Evolutionary conservation across 768 basidiomycete genomes (phyloP), one percentile per base, ranked within the genome.

Genomic region (Termitomyces sp.): DNA sequence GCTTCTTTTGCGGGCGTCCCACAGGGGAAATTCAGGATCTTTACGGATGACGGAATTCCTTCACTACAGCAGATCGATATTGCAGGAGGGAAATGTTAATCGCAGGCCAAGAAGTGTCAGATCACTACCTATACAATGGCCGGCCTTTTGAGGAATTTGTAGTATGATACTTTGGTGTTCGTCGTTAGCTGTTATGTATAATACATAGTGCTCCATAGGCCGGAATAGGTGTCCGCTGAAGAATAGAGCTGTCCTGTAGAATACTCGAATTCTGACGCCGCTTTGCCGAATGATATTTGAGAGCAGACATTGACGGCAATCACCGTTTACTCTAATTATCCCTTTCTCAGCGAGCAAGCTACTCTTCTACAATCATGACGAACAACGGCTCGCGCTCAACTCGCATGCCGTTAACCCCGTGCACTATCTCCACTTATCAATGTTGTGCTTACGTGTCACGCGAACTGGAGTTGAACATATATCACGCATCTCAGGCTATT

Each of bases 1-100:
- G 55, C 50, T n/a, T 60, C 54, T 43, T 60, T 67, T 48, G 49
- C 20, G 8, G 33, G 49, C 6, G 33, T 50, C 8, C 33, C 49
- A 5, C 20, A 50, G 33, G 32, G 14, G 5, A 50, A 35, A 16
- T 50, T 8, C 14, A 50, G 49, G 49, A 50, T 50, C 11, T 50
- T 22, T 33, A 24, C 14, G 20, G 49, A 50, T 35, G 33, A 50
- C 7, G 33, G 16, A 14, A 35, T 50, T 50, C 2, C 22, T 22
- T 50, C 49, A 22, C 33, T 50, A 2, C 32, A 35, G 20, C 33
- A 50, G 20, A 50, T 50, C 8, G 49, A 50, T 35, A 22, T 50
- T 50, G 33, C 33, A 22, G 49, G 49, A 22, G 49, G 49, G 3
- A 9, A 35, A 11, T 50, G 49, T 24, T 50, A 22, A 49, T 49